Conservation (phyloP, 495 filamentous ascomycete genomes). For the Cercophora samala region DNA sequence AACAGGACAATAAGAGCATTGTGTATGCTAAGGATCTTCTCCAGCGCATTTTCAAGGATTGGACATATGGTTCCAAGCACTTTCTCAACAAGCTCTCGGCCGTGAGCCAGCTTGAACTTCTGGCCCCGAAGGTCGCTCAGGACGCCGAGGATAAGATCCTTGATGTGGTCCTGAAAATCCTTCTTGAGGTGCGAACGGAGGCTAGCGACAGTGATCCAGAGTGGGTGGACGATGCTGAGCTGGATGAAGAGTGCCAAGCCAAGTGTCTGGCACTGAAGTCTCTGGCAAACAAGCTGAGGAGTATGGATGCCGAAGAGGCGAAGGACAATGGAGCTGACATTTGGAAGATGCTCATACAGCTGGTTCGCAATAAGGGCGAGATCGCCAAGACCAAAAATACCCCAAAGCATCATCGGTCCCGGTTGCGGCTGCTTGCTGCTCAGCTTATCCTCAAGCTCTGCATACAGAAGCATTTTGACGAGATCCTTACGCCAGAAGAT, state of each 20-base stretch:
- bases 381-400: conserved; percentile 70
- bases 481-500: conserved; percentile 61
- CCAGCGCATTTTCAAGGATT: conserved; percentile 67
- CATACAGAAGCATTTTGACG: conserved; percentile 67
- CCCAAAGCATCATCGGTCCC: conserved; percentile 67
- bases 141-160: conserved; percentile 72
- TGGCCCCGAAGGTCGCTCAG: conserved; percentile 69
- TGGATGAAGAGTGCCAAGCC: conserved; percentile 77
- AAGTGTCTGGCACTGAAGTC: conserved; percentile 88
- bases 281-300: conserved; percentile 80
- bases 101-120: conserved; percentile 76
- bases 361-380: conserved; percentile 74
- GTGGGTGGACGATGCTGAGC: conserved; percentile 65
- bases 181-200: conserved; percentile 63
- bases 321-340: conserved; percentile 64
- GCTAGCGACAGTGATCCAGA: conserved; percentile 49
- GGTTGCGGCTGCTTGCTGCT: conserved; percentile 77
- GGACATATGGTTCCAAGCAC: conserved; percentile 67
- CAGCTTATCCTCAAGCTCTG: conserved; percentile 83
- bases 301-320: conserved; percentile 58
- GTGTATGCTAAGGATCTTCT: conserved; percentile 76
- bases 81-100: conserved; percentile 84
- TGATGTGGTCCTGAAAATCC: conserved; percentile 71
- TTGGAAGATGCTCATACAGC: conserved; percentile 70
- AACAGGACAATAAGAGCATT: conserved; percentile 77